These are phyloP conservation scores for Lachnellula arida DNA, from an alignment of 2,329 filamentous ascomycete genomes.

Conservation along the genomic window DNA sequence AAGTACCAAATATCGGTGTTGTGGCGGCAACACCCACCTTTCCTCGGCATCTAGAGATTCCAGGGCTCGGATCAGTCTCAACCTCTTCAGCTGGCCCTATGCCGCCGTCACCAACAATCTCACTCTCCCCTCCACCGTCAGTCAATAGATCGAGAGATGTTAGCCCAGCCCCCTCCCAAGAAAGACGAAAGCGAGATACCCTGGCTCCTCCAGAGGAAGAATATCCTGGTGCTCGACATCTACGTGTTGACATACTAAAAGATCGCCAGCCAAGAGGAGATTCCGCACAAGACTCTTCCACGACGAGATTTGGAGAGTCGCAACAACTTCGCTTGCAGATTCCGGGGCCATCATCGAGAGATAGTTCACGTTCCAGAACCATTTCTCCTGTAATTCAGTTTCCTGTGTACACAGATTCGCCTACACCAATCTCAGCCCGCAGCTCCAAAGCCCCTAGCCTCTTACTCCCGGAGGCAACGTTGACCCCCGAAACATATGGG, in stretches of 20 bases:
- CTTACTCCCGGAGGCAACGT: constrained; percentile 25
- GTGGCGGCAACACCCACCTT: constrained; percentile 38
- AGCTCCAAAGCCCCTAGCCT: constrained; percentile 29
- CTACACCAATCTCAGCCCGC: constrained; percentile 23
- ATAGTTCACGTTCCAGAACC: constrained; percentile 24
- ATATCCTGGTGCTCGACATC: constrained; percentile 32
- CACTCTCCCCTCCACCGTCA: constrained; percentile 26
- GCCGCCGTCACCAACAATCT: constrained; percentile 35
- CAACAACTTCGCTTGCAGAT: constrained; percentile 27
- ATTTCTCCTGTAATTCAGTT: constrained; percentile 29
- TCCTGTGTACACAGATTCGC: constrained; percentile 31
- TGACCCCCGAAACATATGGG: constrained; percentile 23
- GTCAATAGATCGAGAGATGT: constrained; percentile 22
- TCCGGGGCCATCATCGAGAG: constrained; percentile 24
- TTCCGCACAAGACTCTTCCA: constrained; percentile 15
- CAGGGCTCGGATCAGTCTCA: constrained; percentile 12
- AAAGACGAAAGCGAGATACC: constrained; percentile 32
- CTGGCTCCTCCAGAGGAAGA: constrained; percentile 39
- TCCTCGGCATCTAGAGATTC: constrained; percentile 28
- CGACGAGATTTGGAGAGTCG: constrained; percentile 9
- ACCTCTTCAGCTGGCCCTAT: constrained; percentile 25
- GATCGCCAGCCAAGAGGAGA: constrained; percentile 27
- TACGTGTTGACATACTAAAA: constrained; percentile 30
- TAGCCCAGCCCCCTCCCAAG: constrained; percentile 30
- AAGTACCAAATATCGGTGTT: constrained; percentile 29